Evolutionary conservation across 148 eudicot genomes (phyloP).

Genomic region (Chenopodium berlandieri): DNA sequence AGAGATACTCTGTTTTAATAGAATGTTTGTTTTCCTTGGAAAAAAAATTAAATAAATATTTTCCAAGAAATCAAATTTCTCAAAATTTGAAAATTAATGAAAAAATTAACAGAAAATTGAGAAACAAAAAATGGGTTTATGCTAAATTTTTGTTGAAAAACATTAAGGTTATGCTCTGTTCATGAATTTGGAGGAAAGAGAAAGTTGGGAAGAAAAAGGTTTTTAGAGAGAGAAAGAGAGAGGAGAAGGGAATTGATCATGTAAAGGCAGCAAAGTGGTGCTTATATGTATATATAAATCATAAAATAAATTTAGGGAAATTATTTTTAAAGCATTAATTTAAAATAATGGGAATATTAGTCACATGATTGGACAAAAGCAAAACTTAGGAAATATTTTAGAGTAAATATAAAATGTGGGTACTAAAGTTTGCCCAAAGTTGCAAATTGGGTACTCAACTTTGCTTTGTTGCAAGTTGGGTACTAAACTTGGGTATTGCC

Average conservation of each 20-base stretch:
- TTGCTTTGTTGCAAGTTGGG: too few relatives aligned
- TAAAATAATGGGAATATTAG: neutral
- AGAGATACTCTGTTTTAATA: neutral
- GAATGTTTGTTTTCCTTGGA: neutral
- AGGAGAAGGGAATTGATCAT: slow-evolving; percentile 17
- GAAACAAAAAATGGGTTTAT: neutral
- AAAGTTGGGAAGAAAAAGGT: neutral
- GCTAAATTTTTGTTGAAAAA: neutral
- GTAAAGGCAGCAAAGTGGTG: slow-evolving; percentile 14
- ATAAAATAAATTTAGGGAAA: neutral
- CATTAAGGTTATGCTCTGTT: neutral
- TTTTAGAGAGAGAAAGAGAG: slow-evolving; percentile 1
- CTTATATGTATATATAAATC: slow-evolving; percentile 1
- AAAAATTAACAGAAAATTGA: neutral
- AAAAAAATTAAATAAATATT: neutral
- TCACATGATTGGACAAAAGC: slow-evolving; percentile 24
- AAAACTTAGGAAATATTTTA: neutral
- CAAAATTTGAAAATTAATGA: neutral
- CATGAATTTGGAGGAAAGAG: neutral
- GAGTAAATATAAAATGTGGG: too few relatives aligned
- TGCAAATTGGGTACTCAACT: too few relatives aligned
- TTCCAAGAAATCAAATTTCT: neutral
- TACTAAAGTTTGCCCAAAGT: too few relatives aligned
- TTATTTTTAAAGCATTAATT: neutral
- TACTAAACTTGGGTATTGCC: too few relatives aligned